phyloP scores from a whole-genome alignment of 192 early-diverging fungal species.

The Mortierella claussenii region DNA sequence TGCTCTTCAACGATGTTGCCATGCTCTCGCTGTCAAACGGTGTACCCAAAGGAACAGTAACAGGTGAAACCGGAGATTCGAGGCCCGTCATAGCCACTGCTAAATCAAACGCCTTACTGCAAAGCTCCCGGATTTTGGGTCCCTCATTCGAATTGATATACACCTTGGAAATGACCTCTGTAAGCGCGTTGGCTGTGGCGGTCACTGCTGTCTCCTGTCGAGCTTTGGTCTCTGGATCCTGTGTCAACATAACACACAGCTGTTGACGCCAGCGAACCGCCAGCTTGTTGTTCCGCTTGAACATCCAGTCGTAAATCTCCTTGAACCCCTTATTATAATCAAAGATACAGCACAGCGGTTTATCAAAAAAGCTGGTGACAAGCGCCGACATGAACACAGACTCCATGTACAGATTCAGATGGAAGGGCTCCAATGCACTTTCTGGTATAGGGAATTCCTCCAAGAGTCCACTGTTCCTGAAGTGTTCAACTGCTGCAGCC shows the following conservation, averaged over 20 bases:
- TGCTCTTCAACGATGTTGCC: constrained; percentile 32
- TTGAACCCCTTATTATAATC: constrained; percentile 43
- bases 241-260: constrained; percentile 39
- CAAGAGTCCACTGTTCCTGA: constrained; percentile 18
- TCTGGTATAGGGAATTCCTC: constrained; percentile 18
- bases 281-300: constrained; percentile 8
- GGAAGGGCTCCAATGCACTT: constrained; percentile 26
- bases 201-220: constrained; percentile 31
- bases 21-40: constrained; percentile 38
- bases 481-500: constrained; percentile 25
- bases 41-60: neutral
- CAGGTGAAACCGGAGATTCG: constrained; percentile 20
- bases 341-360: constrained; percentile 35
- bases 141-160: constrained; percentile 20
- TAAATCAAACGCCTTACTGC: constrained; percentile 33
- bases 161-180: constrained; percentile 19
- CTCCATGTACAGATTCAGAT: constrained; percentile 47
- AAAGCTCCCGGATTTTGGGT: constrained; percentile 33
- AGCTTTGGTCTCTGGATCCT: constrained; percentile 29
- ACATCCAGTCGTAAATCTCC: constrained; percentile 50
- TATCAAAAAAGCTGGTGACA: constrained; percentile 29
- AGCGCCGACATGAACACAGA: constrained; percentile 28
- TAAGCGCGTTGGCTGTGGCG: constrained; percentile 2
- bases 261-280: constrained; percentile 53
- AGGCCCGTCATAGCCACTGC: constrained; percentile 36